A percentile compares a stretch with the other conserved stretches of the same genome.
These are phyloP conservation scores for Hyphodiscus sp. DNA, from an alignment of 2,329 filamentous ascomycete species.

Conservation along the genomic window DNA sequence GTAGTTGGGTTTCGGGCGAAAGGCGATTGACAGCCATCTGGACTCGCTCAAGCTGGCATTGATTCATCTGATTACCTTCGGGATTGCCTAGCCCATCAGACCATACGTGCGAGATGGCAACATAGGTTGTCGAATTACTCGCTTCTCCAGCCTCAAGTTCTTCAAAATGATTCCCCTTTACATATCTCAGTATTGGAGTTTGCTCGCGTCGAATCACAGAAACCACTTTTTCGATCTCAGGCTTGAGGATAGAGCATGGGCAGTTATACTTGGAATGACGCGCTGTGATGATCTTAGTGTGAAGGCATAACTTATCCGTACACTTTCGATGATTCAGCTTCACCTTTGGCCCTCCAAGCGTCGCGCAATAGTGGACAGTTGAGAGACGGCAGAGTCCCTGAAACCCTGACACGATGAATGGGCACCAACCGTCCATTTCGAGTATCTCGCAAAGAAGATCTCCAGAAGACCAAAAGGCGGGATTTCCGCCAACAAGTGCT, in stretches of 20 bases:
- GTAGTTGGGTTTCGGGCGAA: neutral
- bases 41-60: conserved; percentile 7
- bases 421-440: neutral
- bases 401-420: neutral
- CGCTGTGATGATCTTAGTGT: neutral
- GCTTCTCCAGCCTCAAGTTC: neutral
- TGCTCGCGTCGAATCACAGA: neutral
- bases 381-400: neutral
- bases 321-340: neutral
- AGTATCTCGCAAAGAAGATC: neutral
- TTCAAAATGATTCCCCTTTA: neutral
- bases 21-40: neutral
- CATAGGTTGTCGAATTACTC: conserved; percentile 1
- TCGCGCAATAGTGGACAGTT: neutral
- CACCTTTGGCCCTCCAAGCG: neutral
- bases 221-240: neutral
- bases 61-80: conserved; percentile 8
- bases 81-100: conserved; percentile 17
- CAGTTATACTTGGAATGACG: neutral
- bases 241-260: neutral
- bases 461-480: neutral
- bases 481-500: neutral
- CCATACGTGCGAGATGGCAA: conserved; percentile 20
- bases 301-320: neutral
- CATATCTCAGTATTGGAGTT: neutral